A percentile compares a stretch with the other conserved stretches of the same genome.
These are phyloP conservation scores for Ophiostoma tasmaniense DNA, from an alignment of 2,329 filamentous ascomycete genomes.

Conservation along the genomic window DNA sequence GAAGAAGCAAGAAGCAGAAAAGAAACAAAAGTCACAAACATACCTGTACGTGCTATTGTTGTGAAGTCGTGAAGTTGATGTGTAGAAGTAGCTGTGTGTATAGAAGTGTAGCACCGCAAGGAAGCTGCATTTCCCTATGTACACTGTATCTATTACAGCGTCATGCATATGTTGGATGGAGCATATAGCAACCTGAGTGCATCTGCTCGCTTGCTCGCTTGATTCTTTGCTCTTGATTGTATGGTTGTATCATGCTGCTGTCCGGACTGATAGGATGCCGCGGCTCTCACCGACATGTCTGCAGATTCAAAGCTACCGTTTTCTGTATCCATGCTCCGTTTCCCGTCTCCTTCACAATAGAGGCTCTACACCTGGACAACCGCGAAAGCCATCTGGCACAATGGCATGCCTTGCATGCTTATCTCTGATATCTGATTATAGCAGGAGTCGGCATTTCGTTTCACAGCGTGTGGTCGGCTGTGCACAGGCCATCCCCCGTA, in stretches of 20 bases:
- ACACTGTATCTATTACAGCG: too few species aligned
- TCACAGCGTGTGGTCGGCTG: background rate
- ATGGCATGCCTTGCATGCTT: background rate
- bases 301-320: background rate
- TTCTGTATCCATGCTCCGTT: background rate
- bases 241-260: background rate
- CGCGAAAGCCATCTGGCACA: background rate
- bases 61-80: background rate
- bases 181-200: too few species aligned
- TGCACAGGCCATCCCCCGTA: background rate
- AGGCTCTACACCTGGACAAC: too few species aligned
- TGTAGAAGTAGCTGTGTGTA: too few species aligned
- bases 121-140: too few species aligned
- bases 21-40: conserved; percentile 12
- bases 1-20: conserved; percentile 7
- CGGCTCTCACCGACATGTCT: background rate
- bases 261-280: background rate
- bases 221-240: too few species aligned
- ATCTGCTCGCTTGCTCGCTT: background rate
- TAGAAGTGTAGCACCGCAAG: background rate
- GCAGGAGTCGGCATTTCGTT: background rate
- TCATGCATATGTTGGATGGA: too few species aligned
- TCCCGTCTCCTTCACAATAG: too few species aligned
- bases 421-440: background rate
- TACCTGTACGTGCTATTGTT: background rate